Conservation (phyloP, 23 red algal species). For the Pyropia yezoensis region DNA sequence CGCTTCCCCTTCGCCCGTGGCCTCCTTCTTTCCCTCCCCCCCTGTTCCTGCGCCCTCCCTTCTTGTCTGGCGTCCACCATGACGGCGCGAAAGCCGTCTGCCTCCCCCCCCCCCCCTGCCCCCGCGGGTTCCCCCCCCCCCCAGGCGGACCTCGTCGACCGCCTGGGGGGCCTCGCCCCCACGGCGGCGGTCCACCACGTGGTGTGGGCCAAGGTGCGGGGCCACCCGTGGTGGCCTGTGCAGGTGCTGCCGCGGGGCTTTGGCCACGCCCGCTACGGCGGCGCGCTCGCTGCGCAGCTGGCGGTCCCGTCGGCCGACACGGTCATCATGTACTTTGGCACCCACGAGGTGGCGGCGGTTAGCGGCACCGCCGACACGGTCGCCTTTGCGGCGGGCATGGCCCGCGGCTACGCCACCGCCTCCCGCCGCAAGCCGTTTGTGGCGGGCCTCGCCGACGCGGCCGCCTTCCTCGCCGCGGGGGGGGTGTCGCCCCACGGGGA, state of each 20-base stretch:
- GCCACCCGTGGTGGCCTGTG: constrained; percentile 53
- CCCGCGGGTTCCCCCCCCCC: no score
- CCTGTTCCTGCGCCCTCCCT: no score
- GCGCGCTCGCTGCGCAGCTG: constrained; percentile 12
- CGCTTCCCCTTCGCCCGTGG: no score
- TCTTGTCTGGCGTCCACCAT: no score
- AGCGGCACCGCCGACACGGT: constrained; percentile 16
- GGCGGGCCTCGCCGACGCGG: constrained; percentile 35
- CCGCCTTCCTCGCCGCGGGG: constrained; percentile 21
- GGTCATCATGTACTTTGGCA: constrained; percentile 70
- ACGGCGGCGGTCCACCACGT: neutral
- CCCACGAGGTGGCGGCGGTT: constrained; percentile 46
- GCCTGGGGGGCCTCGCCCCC: no score
- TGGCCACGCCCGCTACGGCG: constrained; percentile 14
- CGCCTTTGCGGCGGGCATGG: constrained; percentile 26
- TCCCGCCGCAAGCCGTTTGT: constrained; percentile 23
- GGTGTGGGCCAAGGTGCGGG: constrained; percentile 69
- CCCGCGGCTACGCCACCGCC: constrained; percentile 10
- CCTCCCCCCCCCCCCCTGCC: no score
- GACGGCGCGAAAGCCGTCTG: no score
- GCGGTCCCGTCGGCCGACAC: constrained; percentile 17
- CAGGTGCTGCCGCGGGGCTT: constrained; percentile 18
- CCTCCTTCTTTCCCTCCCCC: no score
- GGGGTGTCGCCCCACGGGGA: constrained; percentile 22
- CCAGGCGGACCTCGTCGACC: no score